A percentile compares a stretch with the other conserved stretches of the same genome.
Conservation (phyloP, 345 rosid genomes). For the Crucihimalaya himalaica region DNA sequence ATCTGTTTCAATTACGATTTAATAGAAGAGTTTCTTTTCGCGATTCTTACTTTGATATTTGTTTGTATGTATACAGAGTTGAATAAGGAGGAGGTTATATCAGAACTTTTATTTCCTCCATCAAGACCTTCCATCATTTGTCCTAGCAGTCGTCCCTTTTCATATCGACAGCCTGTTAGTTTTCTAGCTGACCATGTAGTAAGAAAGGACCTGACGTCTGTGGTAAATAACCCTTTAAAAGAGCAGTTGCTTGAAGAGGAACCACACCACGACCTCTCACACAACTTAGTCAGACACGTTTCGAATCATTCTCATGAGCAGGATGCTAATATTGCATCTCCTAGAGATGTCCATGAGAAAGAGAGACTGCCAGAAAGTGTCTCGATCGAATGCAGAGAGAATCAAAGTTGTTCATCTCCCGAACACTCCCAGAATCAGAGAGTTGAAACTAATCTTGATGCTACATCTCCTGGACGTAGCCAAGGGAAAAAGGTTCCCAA, state of each 20-base stretch:
- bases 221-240: conserved; percentile 26
- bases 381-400: conserved; percentile 20
- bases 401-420: conserved; percentile 14
- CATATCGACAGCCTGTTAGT: conserved; percentile 38
- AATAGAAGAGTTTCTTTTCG: not conserved
- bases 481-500: conserved; percentile 23
- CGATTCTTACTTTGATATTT: conserved; percentile 15
- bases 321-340: conserved; percentile 50
- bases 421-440: conserved; percentile 14
- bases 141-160: conserved; percentile 44
- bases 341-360: conserved; percentile 47
- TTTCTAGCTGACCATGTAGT: conserved; percentile 39
- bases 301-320: conserved; percentile 38
- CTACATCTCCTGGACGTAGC: conserved; percentile 31
- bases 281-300: conserved; percentile 30
- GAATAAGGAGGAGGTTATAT: conserved; percentile 72
- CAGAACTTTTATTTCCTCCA: conserved; percentile 52
- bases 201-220: conserved; percentile 25
- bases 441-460: conserved; percentile 19
- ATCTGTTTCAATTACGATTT: not conserved
- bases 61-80: conserved; percentile 49
- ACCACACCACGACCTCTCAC: conserved; percentile 39
- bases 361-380: conserved; percentile 41
- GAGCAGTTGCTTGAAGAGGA: conserved; percentile 41
- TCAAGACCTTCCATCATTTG: conserved; percentile 46